Conservation (phyloP, 2,329 filamentous ascomycete genomes). For the Xylariaceae sp. region DNA sequence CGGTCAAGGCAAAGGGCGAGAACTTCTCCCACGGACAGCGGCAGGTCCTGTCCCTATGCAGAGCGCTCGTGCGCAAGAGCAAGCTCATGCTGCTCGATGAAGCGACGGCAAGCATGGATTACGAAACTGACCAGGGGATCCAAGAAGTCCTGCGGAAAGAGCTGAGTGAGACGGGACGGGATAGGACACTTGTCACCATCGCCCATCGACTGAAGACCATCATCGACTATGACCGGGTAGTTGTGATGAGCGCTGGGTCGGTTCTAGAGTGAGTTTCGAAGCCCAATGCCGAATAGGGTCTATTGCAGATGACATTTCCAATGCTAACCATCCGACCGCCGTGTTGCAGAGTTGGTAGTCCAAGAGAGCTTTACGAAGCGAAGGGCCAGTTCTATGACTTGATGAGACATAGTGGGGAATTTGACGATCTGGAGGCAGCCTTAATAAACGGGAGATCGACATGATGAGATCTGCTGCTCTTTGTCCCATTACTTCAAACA, state of each 20-base stretch:
- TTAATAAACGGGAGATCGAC: too few relatives aligned
- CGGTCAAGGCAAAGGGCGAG: conserved; percentile 47
- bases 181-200: conserved; percentile 52
- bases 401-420: conserved; percentile 50
- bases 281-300: background rate
- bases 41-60: conserved; percentile 52
- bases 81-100: conserved; percentile 54
- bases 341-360: conserved; percentile 37
- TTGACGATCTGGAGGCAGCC: conserved; percentile 40
- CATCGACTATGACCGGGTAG: conserved; percentile 53
- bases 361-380: conserved; percentile 40
- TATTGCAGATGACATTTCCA: background rate
- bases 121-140: conserved; percentile 51
- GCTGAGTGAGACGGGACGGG: conserved; percentile 38
- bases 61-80: conserved; percentile 49
- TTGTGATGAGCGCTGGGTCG: conserved; percentile 50
- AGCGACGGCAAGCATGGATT: conserved; percentile 55
- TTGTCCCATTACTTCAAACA: too few relatives aligned
- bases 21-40: conserved; percentile 55
- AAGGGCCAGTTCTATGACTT: conserved; percentile 48
- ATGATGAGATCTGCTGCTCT: too few relatives aligned
- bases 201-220: conserved; percentile 54
- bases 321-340: conserved; percentile 11
- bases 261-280: conserved; percentile 43
- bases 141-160: conserved; percentile 48